Evolutionary conservation across 2,329 filamentous ascomycete species (phyloP).

Genomic region (Diaporthe batatas): DNA sequence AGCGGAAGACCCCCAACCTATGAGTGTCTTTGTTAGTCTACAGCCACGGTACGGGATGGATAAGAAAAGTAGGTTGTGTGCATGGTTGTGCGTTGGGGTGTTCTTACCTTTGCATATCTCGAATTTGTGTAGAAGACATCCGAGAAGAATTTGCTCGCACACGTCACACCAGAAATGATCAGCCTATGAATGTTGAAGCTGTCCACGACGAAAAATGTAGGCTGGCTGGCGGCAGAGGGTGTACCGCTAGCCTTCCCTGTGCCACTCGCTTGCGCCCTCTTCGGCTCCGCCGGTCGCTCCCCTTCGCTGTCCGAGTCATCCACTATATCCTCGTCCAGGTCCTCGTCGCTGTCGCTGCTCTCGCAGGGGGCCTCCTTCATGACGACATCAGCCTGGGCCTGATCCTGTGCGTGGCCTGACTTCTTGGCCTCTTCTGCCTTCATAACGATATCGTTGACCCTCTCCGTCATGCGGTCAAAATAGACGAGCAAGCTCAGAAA

Average conservation of each 20-base stretch:
- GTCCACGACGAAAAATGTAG: constrained; percentile 89
- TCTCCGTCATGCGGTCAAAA: constrained; percentile 98
- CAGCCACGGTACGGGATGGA: background rate
- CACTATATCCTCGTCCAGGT: constrained; percentile 63
- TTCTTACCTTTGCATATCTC: constrained; percentile 92
- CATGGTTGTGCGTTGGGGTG: background rate
- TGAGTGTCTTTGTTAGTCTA: constrained; percentile 11
- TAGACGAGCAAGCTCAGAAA: constrained; percentile 96
- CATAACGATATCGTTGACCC: constrained; percentile 86
- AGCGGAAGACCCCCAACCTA: constrained; percentile 95
- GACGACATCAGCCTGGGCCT: constrained; percentile 49
- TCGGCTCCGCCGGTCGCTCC: constrained; percentile 45
- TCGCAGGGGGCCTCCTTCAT: constrained; percentile 53
- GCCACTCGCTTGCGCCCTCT: constrained; percentile 46
- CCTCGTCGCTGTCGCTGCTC: constrained; percentile 55
- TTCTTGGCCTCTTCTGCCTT: constrained; percentile 71
- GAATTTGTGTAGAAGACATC: constrained; percentile 99
- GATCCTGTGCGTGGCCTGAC: constrained; percentile 47
- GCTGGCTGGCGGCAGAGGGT: constrained; percentile 49
- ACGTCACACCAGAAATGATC: constrained; percentile 96
- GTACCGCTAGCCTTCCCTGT: constrained; percentile 23
- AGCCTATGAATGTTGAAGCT: constrained; percentile 99
- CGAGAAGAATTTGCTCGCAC: constrained; percentile 99
- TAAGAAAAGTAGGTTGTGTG: background rate
- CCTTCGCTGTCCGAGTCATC: constrained; percentile 58